Base-by-base conservation (phyloP, 495 filamentous ascomycete species). In the Immersiella caudata region DNA sequence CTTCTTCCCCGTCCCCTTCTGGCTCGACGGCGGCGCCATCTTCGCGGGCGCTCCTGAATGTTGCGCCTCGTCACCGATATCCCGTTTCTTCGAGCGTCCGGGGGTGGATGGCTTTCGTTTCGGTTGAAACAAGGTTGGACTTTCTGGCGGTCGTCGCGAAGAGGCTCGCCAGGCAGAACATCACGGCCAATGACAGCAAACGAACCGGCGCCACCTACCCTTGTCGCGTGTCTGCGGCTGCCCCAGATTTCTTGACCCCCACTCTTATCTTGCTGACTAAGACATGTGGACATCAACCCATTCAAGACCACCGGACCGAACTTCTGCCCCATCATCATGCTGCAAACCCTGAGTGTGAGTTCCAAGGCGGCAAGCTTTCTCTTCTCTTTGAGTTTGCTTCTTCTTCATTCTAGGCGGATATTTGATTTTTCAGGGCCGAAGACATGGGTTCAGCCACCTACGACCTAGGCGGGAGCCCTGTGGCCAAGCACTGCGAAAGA, bases 1-100 rank as follows among this genome's bases (percentile, higher is more conserved):
- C 72, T 87, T 88, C 85, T 93, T 93, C 70, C 89, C 86, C 68
- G 92, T 93, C 67, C 91, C 89, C 78, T 93, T 93, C 74, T 86
- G 84, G 65, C 85, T 82, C 52, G 80, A 81, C 26, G 76, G 74
- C 20, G 83, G 83, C 71, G 85, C 81, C 84, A 85, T 86, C 60
- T 49, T 71, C 7, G 59, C 52, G 8, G 4, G 21, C 24, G 20
- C 21, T 55, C 52, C n/a, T 3, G 14, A 6, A 20, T 36, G 57
- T 14, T 50, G 27, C 9, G 36, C 22, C 22, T 29, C n/a, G 8
- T 33, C 40, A 46, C 40, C 2, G 14, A 46, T 12, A 6, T 46
- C 40, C 40, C 16, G 16, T 4, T 4, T 2, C 16, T 46, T 46
- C 40, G 16, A 12, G 33, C 40, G 40, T 46, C 9, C 14, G 40